These are phyloP conservation scores for Phtheirospermum japonicum DNA, from an alignment of 257 asterid genomes.

Conservation along the genomic window DNA sequence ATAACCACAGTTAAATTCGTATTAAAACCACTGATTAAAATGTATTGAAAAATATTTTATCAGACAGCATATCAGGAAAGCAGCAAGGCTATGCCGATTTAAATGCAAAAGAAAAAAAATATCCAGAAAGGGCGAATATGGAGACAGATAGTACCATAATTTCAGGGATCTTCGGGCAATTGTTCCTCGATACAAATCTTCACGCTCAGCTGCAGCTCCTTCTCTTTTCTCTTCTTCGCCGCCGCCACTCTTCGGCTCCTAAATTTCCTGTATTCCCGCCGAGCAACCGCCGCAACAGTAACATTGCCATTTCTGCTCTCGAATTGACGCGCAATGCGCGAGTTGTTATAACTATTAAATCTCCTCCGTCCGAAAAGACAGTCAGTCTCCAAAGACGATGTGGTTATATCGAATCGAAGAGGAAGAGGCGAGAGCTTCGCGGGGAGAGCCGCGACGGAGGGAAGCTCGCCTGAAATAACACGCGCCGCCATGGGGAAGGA, in stretches of 20 bases:
- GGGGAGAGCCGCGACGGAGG: constrained; percentile 30
- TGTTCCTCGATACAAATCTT: constrained; percentile 77
- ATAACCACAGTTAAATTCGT: not conserved
- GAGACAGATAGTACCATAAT: constrained; percentile 51
- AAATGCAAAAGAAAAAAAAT: constrained; percentile 3
- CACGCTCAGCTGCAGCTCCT: constrained; percentile 77
- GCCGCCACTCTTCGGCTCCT: constrained; percentile 45
- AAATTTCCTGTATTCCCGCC: constrained; percentile 65
- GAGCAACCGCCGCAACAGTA: constrained; percentile 38
- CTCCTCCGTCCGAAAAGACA: constrained; percentile 33
- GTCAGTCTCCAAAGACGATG: constrained; percentile 27
- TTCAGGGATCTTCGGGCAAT: constrained; percentile 93
- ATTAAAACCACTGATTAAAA: not conserved
- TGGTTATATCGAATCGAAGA: constrained; percentile 24
- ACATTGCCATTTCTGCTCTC: constrained; percentile 36
- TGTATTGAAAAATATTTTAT: not conserved
- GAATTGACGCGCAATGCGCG: constrained; percentile 34
- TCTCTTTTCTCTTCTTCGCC: constrained; percentile 49
- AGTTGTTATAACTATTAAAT: constrained; percentile 20
- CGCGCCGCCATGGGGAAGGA: constrained; percentile 73
- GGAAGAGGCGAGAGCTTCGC: constrained; percentile 27
- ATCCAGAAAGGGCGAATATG: not conserved
- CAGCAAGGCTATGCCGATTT: not conserved
- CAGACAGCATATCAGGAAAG: no score
- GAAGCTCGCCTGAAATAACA: constrained; percentile 47